Conservation (phyloP, 2,329 filamentous ascomycete species). For the Alternaria tenuissima region DNA sequence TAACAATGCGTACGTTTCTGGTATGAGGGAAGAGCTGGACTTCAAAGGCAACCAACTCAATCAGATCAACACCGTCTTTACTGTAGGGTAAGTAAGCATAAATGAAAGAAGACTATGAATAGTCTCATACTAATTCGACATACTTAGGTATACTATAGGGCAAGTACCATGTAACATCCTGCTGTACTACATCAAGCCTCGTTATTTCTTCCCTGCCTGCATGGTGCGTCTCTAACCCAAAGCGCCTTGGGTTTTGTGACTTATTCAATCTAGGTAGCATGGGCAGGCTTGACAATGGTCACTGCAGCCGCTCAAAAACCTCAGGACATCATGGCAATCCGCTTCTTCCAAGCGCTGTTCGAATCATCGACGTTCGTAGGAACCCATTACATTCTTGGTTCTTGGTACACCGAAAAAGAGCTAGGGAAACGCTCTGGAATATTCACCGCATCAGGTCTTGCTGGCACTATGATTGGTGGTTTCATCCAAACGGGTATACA, state of each 20-base stretch:
- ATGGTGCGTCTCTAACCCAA: conserved; percentile 55
- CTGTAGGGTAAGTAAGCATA: conserved; percentile 32
- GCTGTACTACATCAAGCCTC: conserved; percentile 68
- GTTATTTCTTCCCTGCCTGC: conserved; percentile 70
- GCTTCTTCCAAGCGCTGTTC: conserved; percentile 62
- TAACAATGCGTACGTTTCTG: conserved; percentile 54
- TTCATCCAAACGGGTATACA: conserved; percentile 67
- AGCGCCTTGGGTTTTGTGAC: not conserved
- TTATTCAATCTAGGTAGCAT: conserved; percentile 50
- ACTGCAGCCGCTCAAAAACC: conserved; percentile 63
- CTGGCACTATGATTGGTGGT: conserved; percentile 68
- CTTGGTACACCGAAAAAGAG: conserved; percentile 69
- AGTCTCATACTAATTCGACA: not conserved
- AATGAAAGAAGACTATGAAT: not conserved
- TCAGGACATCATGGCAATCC: conserved; percentile 66
- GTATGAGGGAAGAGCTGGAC: conserved; percentile 53
- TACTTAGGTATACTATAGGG: conserved; percentile 57
- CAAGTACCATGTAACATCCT: conserved; percentile 59
- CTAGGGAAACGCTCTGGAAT: conserved; percentile 69
- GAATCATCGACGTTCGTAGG: conserved; percentile 65
- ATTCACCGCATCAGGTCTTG: conserved; percentile 67
- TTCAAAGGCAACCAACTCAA: conserved; percentile 54
- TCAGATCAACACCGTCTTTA: conserved; percentile 56
- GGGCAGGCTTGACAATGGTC: conserved; percentile 70
- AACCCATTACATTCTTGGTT: conserved; percentile 68